Evolutionary conservation across 2,329 filamentous ascomycete species (phyloP), one percentile per base, ranked within the genome.

Genomic region (Neopestalotiopsis sp.): DNA sequence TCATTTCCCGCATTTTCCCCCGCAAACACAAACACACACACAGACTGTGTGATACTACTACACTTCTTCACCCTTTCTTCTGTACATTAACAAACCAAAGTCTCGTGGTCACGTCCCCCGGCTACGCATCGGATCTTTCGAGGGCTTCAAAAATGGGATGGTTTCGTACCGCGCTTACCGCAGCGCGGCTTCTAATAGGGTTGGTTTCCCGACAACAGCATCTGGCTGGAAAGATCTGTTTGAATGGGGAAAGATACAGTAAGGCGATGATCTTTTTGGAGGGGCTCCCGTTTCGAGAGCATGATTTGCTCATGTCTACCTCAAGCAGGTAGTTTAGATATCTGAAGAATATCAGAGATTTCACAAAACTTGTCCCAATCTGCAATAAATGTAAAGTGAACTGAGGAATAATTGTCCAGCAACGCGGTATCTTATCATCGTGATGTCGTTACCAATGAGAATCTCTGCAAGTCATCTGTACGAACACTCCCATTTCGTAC

Each of bases 51-150:
- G 72, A 72, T 72, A 74, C 68, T 73, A 73, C 62, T 62, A 62
- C 30, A 40, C 58, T 66, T 71, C 74, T 72, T 72, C 71, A 64
- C 66, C 42, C 74, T 69, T 66, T 71, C 70, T 60, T 71, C 67
- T 79, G 75, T 78, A 79, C 70, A 77, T 74, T 75, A 74, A 66
- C 74, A 56, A 42, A 38, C 64, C 67, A 66, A 64, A 59, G 24
- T 20, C 73, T 72, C 65, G 73, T 69, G 73, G 75, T 67, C 73
- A 68, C 75, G 75, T 68, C 76, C 75, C 72, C 72, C 73, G 74
- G 67, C 73, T 72, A 75, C 69, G 66, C 38, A 70, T 70, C 68
- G 9, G 30, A 63, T n/a, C 40, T 20, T 40, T 40, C 9, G 59
- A 34, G 13, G 30, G n/a, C 28, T 34, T 38, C n/a, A 34, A 38